These are phyloP conservation scores for Exobasidium cylindrosporum DNA, from an alignment of 1,284 basidiomycete genomes.

Conservation along the genomic window DNA sequence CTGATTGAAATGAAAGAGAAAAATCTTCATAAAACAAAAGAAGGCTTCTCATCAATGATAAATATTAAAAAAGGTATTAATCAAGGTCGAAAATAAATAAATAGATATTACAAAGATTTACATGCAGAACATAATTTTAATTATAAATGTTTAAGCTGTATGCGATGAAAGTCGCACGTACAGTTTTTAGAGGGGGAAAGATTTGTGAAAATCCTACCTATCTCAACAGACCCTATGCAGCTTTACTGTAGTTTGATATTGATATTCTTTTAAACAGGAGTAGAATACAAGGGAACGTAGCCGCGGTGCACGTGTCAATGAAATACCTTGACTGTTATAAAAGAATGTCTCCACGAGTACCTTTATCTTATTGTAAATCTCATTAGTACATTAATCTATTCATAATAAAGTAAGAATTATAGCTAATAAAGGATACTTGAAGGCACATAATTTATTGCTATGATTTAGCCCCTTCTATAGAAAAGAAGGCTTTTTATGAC, in stretches of 20 bases:
- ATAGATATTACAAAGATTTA: no score
- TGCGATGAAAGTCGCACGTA: conserved; percentile 11
- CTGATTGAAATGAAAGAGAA: no score
- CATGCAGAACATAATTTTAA: neutral
- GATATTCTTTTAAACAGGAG: neutral
- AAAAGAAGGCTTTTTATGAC: no score
- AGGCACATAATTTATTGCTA: conserved; percentile 9
- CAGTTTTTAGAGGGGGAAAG: conserved; percentile 14
- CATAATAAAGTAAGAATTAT: conserved; percentile 13
- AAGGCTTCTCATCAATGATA: no score
- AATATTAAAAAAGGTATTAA: no score
- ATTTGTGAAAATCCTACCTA: conserved; percentile 13
- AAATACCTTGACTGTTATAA: conserved; percentile 11
- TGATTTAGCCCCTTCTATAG: conserved; percentile 9
- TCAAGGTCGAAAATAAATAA: no score
- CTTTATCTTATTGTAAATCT: conserved; percentile 11
- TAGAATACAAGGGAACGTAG: conserved; percentile 7
- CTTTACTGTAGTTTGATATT: conserved; percentile 12
- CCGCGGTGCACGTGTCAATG: neutral
- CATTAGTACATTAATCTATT: conserved; percentile 11
- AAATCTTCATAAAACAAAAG: no score
- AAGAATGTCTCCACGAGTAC: conserved; percentile 9
- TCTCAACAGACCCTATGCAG: conserved; percentile 12
- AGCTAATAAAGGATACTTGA: conserved; percentile 1
- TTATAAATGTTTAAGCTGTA: neutral